These are phyloP conservation scores for Boletus tomentosulus DNA, from an alignment of 768 basidiomycete genomes.

Conservation along the genomic window DNA sequence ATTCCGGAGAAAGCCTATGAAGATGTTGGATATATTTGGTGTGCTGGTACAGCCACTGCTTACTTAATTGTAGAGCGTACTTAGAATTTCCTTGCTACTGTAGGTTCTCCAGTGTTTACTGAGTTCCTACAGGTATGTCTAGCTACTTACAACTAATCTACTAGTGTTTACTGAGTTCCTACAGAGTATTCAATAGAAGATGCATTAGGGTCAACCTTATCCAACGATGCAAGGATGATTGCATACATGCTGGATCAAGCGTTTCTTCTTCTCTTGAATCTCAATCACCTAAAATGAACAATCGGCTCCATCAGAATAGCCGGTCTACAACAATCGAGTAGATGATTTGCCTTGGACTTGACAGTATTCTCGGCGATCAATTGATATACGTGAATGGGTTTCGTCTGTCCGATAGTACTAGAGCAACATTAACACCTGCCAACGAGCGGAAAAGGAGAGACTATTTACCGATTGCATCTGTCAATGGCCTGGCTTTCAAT, in stretches of 20 bases:
- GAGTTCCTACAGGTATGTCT: no score
- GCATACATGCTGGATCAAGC: constrained; percentile 66
- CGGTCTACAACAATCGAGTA: not conserved
- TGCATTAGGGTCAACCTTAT: not conserved
- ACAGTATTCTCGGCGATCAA: constrained; percentile 87
- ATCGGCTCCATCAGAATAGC: not conserved
- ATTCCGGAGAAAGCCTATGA: constrained; percentile 81
- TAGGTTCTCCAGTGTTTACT: no score
- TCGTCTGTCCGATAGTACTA: constrained; percentile 79
- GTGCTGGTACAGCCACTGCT: no score
- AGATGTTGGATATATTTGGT: no score
- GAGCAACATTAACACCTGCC: constrained; percentile 1
- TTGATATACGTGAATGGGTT: constrained; percentile 82
- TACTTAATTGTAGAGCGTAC: no score
- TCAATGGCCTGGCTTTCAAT: constrained; percentile 85
- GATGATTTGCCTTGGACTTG: constrained; percentile 66
- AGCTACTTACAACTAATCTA: no score
- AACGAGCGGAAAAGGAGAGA: not conserved
- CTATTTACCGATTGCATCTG: constrained; percentile 60
- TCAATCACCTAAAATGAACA: constrained; percentile 55
- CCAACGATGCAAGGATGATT: not conserved
- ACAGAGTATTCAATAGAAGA: no score
- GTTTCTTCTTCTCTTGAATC: constrained; percentile 84
- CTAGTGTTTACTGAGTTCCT: no score
- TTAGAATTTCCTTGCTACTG: no score